Percentiles rank a stretch among this genome's conserved stretches.
phyloP scores from a whole-genome alignment of 78 protist species.

The Dictyostelium intermedium region DNA sequence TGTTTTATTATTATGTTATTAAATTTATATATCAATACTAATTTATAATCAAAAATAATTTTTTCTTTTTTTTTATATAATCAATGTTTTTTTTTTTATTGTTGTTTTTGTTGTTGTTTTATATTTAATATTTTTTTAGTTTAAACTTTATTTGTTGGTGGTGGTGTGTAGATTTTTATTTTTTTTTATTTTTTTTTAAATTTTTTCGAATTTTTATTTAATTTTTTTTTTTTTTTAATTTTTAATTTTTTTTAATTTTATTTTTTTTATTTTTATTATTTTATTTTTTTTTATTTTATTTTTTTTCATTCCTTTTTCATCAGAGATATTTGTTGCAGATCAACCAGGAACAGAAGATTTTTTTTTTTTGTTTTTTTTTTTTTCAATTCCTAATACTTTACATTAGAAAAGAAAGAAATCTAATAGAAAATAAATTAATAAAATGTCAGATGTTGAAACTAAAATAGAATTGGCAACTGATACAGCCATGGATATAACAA shows the following conservation, averaged over 20 bases:
- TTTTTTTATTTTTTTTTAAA: neutral
- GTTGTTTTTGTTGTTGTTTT: neutral
- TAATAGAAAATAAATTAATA: neutral
- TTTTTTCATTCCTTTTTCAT: neutral
- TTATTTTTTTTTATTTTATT: neutral
- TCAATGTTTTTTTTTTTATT: neutral
- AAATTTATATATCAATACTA: no score
- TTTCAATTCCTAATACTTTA: neutral
- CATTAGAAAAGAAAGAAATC: neutral
- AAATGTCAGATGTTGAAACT: slow-evolving; percentile 3
- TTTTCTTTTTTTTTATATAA: neutral
- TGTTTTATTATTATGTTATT: no score
- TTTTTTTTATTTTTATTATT: neutral
- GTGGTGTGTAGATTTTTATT: neutral
- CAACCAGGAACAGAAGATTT: neutral
- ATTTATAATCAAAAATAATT: no score
- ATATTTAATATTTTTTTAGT: neutral
- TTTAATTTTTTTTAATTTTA: neutral
- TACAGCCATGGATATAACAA: neutral
- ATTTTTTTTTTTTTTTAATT: neutral
- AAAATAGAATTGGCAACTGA: neutral
- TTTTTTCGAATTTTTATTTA: neutral
- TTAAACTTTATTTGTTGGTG: neutral
- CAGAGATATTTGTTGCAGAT: neutral
- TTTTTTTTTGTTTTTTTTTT: neutral